Conservation (phyloP, 164 flowering plant genomes). For the Brasenia schreberi region DNA sequence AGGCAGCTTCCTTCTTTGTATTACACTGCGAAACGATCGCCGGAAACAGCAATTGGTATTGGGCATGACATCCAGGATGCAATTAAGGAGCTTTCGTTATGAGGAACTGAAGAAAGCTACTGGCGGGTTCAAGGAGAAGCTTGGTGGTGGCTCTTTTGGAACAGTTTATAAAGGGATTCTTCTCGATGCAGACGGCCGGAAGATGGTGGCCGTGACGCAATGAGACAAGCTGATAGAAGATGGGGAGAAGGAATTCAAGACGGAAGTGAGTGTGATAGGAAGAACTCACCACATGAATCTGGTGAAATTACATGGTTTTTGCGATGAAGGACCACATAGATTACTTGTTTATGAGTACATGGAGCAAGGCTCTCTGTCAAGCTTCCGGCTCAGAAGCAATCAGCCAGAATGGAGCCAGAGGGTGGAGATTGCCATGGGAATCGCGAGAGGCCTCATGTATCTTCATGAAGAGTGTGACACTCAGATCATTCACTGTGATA, state of each 20-base stretch:
- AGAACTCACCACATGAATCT: slow-evolving; percentile 12
- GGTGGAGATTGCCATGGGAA: slow-evolving; percentile 3
- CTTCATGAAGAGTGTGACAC: slow-evolving; percentile 12
- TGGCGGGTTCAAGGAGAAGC: slow-evolving; percentile 4
- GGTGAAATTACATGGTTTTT: slow-evolving; percentile 9
- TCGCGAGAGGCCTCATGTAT: slow-evolving; percentile 13
- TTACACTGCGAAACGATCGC: too few relatives aligned
- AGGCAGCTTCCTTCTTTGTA: too few relatives aligned
- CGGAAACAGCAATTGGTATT: too few relatives aligned
- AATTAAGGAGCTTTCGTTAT: slow-evolving; percentile 1
- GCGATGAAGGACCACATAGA: slow-evolving; percentile 8
- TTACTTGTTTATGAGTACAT: slow-evolving; percentile 11
- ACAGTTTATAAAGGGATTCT: slow-evolving; percentile 8
- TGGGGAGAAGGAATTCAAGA: slow-evolving; percentile 8
- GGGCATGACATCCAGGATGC: background rate
- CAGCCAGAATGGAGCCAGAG: slow-evolving; percentile 10
- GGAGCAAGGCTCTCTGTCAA: slow-evolving; percentile 10
- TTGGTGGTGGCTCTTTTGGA: slow-evolving; percentile 7
- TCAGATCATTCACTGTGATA: slow-evolving; percentile 13
- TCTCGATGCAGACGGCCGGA: background rate
- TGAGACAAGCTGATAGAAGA: slow-evolving; percentile 5
- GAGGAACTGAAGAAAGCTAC: slow-evolving; percentile 6
- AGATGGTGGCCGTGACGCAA: slow-evolving; percentile 9
- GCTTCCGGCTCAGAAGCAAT: slow-evolving; percentile 5
- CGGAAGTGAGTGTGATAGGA: slow-evolving; percentile 9